Conservation (phyloP, 257 asterid genomes). For the Solanum corneliomulleri region DNA sequence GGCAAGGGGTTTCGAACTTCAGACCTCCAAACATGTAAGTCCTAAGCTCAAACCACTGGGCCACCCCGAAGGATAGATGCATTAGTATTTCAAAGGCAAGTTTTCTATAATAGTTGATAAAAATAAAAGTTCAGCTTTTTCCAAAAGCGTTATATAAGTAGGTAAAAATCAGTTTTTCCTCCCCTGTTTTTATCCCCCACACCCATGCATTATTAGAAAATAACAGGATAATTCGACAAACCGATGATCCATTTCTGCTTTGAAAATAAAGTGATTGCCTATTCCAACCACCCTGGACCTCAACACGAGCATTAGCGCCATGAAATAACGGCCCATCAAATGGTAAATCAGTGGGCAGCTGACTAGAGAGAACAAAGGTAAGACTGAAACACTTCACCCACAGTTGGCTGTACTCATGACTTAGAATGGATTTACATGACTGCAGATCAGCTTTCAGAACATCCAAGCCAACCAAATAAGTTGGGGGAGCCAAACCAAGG, state of each 20-base stretch:
- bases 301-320: slow-evolving; percentile 32
- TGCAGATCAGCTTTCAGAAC: slow-evolving; percentile 21
- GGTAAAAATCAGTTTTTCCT: background rate
- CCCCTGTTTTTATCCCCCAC: background rate
- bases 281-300: slow-evolving; percentile 27
- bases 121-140: background rate
- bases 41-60: too few species aligned
- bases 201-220: background rate
- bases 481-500: slow-evolving; percentile 22
- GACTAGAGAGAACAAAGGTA: slow-evolving; percentile 32
- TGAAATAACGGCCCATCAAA: slow-evolving; percentile 27
- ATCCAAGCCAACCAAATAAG: slow-evolving; percentile 27
- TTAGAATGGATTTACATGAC: slow-evolving; percentile 6
- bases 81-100: background rate
- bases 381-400: slow-evolving; percentile 31
- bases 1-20: too few species aligned
- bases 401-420: slow-evolving; percentile 18
- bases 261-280: slow-evolving; percentile 26
- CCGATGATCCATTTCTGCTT: slow-evolving; percentile 25
- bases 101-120: background rate
- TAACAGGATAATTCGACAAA: slow-evolving; percentile 12
- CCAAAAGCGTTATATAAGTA: background rate
- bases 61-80: background rate
- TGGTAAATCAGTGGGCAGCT: slow-evolving; percentile 12
- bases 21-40: too few species aligned